Evolutionary conservation across 2,329 filamentous ascomycete genomes (phyloP), one percentile per base, ranked within the genome.

Genomic region (Phialophora macrospora): DNA sequence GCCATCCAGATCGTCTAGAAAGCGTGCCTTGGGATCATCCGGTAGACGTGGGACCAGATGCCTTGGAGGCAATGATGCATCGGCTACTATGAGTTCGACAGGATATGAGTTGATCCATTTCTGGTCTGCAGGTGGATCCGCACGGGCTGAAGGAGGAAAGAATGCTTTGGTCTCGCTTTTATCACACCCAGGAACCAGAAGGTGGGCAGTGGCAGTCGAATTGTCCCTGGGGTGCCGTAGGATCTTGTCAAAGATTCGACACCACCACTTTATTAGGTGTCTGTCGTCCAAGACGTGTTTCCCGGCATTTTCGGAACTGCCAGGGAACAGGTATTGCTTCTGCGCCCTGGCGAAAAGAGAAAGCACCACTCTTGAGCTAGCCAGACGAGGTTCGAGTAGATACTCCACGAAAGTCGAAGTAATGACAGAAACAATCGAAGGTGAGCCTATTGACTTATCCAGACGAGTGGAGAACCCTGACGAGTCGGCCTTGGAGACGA

Each of bases 401-500:
- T 90, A 91, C 11, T 85, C 82, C 24, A 99, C 77, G 71, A 98
- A 97, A 0, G 88, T 85, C 4, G 88, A 87, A 55, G 88, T 90
- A 52, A 96, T 85, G 34, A 87, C 83, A 68, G 90, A 87, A 7
- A 80, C 74, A 57, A 97, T 84, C 0, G 92, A 92, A 0, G 86
- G 82, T 0, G 84, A 81, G n/a, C 85, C 83, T 71, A 81, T 85
- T 17, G 88, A 85, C 0, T 91, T 80, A 20, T 85, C 80, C 41
- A 93, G 80, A 1, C 90, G 82, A 70, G 88, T 82, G 9, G 97
- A 80, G 75, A 92, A 96, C 26, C 96, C 95, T 0, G 94, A 97
- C 9, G 95, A 97, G 79, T 99, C 95, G 56, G 95, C 95, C 78
- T 99, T 99, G 69, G 93, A 94, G 26, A 99, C 90, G 76, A 99